Percentiles rank a stretch among this genome's conserved stretches.
These are phyloP conservation scores for Teratosphaeria zuluensis DNA, from an alignment of 2,329 filamentous ascomycete species.

Conservation along the genomic window DNA sequence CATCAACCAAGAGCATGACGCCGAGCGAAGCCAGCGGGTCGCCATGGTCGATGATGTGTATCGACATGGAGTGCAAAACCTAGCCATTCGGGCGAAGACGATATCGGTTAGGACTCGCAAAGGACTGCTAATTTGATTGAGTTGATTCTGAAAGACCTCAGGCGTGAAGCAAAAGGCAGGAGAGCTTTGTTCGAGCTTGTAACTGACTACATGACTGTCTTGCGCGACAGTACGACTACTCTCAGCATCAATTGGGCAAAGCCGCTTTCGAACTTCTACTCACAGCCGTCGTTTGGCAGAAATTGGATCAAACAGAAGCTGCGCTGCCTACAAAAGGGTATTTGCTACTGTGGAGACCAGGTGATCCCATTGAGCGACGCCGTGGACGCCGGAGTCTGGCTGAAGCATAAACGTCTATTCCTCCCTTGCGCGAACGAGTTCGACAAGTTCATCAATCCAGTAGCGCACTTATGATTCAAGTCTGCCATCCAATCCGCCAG, in stretches of 20 bases:
- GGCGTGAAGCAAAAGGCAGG: neutral
- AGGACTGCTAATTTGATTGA: neutral
- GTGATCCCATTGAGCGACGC: neutral
- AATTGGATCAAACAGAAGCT: no score
- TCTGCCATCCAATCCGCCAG: no score
- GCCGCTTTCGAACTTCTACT: neutral
- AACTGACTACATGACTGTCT: neutral
- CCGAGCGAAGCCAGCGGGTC: neutral
- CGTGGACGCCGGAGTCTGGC: neutral
- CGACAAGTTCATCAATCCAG: neutral
- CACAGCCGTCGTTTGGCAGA: no score
- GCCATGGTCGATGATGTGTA: neutral
- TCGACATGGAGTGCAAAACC: neutral
- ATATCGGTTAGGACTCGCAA: neutral
- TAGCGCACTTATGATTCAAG: neutral
- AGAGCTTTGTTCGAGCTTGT: neutral
- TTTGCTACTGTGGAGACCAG: no score
- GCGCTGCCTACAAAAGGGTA: no score
- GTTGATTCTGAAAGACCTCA: neutral
- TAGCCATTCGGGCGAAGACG: neutral
- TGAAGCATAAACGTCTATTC: neutral
- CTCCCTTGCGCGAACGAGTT: neutral
- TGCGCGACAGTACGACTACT: neutral
- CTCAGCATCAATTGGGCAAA: neutral
- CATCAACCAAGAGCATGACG: neutral